These are phyloP conservation scores for Taphrina pruni DNA, from an alignment of 1,139 yeast genomes.

Conservation along the genomic window DNA sequence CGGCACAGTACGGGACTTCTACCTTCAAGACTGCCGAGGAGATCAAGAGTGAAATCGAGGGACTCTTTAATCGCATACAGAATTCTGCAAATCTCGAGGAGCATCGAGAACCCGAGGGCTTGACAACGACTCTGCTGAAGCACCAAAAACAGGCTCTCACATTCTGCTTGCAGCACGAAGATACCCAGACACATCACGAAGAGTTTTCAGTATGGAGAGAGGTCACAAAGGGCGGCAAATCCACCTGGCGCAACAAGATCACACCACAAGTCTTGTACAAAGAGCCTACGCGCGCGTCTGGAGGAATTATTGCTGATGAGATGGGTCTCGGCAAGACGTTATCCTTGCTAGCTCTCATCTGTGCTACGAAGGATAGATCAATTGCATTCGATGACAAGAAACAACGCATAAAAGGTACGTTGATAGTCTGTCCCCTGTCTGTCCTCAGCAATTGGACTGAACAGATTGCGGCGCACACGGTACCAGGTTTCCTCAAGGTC, in stretches of 20 bases:
- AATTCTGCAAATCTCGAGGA: constrained; percentile 13
- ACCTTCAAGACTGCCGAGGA: constrained; percentile 37
- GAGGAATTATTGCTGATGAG: constrained; percentile 95
- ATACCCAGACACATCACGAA: constrained; percentile 53
- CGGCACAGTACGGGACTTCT: constrained; percentile 29
- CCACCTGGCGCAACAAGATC: constrained; percentile 54
- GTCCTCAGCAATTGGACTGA: constrained; percentile 83
- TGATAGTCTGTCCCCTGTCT: constrained; percentile 86
- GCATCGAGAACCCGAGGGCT: constrained; percentile 19
- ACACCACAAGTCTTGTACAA: constrained; percentile 31
- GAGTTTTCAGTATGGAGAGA: constrained; percentile 47
- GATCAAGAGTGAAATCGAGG: constrained; percentile 34
- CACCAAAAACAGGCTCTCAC: constrained; percentile 57
- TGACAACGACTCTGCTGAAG: constrained; percentile 28
- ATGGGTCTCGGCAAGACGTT: constrained; percentile 99
- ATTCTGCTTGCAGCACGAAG: constrained; percentile 89
- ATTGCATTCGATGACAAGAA: constrained; percentile 42
- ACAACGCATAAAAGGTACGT: constrained; percentile 67
- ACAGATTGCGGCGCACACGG: constrained; percentile 68
- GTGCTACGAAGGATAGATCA: constrained; percentile 59
- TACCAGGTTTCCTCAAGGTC: constrained; percentile 58
- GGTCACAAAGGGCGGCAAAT: constrained; percentile 30
- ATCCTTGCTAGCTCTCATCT: constrained; percentile 82
- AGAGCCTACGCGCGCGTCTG: constrained; percentile 66
- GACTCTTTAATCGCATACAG: constrained; percentile 30